These are phyloP conservation scores for Immersiporthe knoxdaviesiana DNA, from an alignment of 2,329 filamentous ascomycete species.

Conservation along the genomic window DNA sequence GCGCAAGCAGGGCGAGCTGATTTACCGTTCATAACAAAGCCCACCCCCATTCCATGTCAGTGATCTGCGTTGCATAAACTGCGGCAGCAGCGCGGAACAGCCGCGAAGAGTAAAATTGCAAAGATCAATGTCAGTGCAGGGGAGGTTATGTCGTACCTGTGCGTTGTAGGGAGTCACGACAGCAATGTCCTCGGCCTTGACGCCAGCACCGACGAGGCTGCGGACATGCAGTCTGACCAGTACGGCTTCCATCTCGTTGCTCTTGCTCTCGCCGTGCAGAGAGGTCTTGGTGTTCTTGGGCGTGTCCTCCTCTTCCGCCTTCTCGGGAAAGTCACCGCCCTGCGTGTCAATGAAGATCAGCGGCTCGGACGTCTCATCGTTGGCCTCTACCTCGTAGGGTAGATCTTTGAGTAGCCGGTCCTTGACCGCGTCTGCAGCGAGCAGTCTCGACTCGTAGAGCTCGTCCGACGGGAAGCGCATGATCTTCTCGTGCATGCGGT, in stretches of 20 bases:
- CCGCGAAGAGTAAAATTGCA: conserved; percentile 15
- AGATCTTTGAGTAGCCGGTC: conserved; percentile 75
- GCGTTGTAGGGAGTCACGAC: conserved; percentile 97
- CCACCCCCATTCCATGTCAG: conserved; percentile 26
- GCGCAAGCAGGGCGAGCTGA: conserved; percentile 75
- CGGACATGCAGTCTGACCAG: conserved; percentile 79
- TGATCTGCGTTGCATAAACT: conserved; percentile 25
- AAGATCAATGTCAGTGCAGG: not conserved
- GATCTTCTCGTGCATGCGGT: conserved; percentile 95
- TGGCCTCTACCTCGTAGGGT: conserved; percentile 75
- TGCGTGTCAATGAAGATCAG: conserved; percentile 96
- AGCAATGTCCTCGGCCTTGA: conserved; percentile 83
- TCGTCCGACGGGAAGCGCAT: conserved; percentile 93
- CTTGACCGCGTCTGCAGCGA: conserved; percentile 81
- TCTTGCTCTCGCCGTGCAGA: conserved; percentile 69
- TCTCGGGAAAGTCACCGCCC: conserved; percentile 88
- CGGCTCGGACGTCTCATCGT: conserved; percentile 85
- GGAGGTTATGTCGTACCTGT: conserved; percentile 62
- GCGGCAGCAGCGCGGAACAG: conserved; percentile 6
- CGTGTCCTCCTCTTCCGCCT: conserved; percentile 71
- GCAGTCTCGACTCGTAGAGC: conserved; percentile 79
- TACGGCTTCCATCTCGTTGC: conserved; percentile 87
- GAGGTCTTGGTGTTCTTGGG: conserved; percentile 50
- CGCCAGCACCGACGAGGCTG: conserved; percentile 75
- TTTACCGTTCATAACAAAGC: conserved; percentile 14